Evolutionary conservation across 768 basidiomycete species (phyloP).

Genomic region (Naganishia randhawae): DNA sequence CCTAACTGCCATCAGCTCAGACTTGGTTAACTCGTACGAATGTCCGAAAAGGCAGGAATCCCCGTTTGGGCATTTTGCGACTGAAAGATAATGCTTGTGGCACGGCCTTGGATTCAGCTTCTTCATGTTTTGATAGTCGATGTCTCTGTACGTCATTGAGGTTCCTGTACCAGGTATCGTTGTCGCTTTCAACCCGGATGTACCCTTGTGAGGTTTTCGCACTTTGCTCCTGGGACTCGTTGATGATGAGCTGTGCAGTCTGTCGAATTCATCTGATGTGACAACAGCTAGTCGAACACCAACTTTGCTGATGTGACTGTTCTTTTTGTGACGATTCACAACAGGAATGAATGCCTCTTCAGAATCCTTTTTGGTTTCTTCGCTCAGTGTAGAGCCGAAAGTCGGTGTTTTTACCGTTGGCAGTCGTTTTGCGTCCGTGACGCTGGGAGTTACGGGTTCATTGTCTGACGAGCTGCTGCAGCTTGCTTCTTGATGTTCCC

Average conservation of each 20-base stretch:
- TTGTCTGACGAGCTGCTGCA: conserved; percentile 5
- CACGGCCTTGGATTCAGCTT: conserved; percentile 25
- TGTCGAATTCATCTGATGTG: conserved; percentile 12
- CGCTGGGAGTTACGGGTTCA: conserved; percentile 1
- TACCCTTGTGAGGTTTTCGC: background rate
- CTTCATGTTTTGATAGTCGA: conserved; percentile 27
- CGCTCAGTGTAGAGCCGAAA: background rate
- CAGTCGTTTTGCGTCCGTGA: background rate
- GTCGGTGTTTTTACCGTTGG: background rate
- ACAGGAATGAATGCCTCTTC: conserved; percentile 8
- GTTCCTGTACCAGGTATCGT: background rate
- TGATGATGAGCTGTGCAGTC: background rate
- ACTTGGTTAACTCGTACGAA: conserved; percentile 20
- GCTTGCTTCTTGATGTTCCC: background rate
- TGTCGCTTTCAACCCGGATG: background rate
- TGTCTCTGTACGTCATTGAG: background rate
- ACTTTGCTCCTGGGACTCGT: background rate
- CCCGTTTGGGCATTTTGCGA: conserved; percentile 5
- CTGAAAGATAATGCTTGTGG: conserved; percentile 25
- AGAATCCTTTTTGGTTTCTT: background rate
- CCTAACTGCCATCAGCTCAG: conserved; percentile 19
- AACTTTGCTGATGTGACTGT: conserved; percentile 12
- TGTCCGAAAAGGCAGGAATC: conserved; percentile 16
- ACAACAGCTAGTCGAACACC: conserved; percentile 10
- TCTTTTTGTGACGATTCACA: conserved; percentile 13